Percentiles rank a stretch among this genome's conserved stretches.
Conservation (phyloP, 2,329 filamentous ascomycete genomes). For the Neoascochyta sp. region DNA sequence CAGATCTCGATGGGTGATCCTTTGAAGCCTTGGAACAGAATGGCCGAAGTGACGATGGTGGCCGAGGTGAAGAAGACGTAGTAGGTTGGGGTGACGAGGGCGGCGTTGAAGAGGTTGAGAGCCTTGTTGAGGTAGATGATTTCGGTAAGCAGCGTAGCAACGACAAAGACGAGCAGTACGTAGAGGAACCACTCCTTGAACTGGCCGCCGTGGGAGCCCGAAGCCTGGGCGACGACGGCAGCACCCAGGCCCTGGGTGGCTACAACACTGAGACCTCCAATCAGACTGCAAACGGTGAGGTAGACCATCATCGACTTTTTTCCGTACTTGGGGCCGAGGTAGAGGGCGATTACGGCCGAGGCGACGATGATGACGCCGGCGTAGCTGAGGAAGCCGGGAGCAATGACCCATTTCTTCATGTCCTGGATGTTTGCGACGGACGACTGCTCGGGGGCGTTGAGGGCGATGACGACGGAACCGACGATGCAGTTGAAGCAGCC, state of each 20-base stretch:
- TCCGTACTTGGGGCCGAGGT: conserved; percentile 80
- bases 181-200: conserved; percentile 99
- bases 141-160: conserved; percentile 83
- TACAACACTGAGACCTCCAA: conserved; percentile 91
- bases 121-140: conserved; percentile 99
- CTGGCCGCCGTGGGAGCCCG: conserved; percentile 66
- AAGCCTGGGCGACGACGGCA: conserved; percentile 82
- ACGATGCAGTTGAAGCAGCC: conserved; percentile 94
- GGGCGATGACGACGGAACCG: conserved; percentile 86
- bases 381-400: conserved; percentile 82
- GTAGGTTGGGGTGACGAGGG: conserved; percentile 94
- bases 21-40: conserved; percentile 92
- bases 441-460: conserved; percentile 85
- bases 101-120: conserved; percentile 92
- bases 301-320: conserved; percentile 99
- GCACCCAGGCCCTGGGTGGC: conserved; percentile 89
- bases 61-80: conserved; percentile 98
- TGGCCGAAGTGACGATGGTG: conserved; percentile 88
- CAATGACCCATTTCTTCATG: conserved; percentile 83
- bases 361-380: conserved; percentile 77
- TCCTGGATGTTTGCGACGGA: conserved; percentile 85
- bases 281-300: conserved; percentile 90
- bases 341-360: conserved; percentile 68
- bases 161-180: conserved; percentile 83
- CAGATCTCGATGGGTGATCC: conserved; percentile 75